Base-by-base conservation (phyloP, 768 basidiomycete species). In the Lactarius trivialis region DNA sequence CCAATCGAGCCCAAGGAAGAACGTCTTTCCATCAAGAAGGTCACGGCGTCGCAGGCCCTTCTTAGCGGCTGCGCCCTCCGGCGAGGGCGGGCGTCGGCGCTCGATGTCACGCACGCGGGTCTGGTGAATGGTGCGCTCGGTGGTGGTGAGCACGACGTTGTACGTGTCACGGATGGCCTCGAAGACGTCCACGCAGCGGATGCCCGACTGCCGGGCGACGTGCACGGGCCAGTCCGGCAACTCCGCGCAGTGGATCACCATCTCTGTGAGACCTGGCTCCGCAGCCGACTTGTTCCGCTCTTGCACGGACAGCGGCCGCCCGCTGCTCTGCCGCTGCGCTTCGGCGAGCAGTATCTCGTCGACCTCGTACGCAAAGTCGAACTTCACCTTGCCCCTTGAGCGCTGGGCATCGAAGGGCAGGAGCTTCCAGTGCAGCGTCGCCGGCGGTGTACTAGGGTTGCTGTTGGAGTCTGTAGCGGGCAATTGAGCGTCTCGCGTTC, bases 161-260 rank as follows among this genome's bases (percentile, higher is more conserved):
- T 79, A 82, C 6, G 76, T 72, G 48, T 80, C 76, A 68, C 82
- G 79, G 30, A 88, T 84, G 11, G 78, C 81, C 58, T 78, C 71
- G 68, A 86, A 84, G 36, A 88, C 77, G 56, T 88, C 85, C 26
- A 80, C 76, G 67, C 83, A 81, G 15, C 79, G 73, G 59, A 86
- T 74, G 14, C 80, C 79, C 45, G 70, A 70, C 24, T 72, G 55
- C 39, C 78, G 75, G 53, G 76, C 74, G 60, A 83, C 76, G 57
- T 77, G 65, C 41, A 84, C 72, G 6, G 72, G 73, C 76, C 76
- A 77, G 37, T 69, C 68, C 15, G 75, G 73, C 71, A 76, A 75
- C 39, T 69, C 70, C n/a, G 62, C 71, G 63, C 81, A 80, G 21
- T 72, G 64, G 68, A 86, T 80, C 61, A 73, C 70, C 77, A 85